Evolutionary conservation across 2,329 filamentous ascomycete genomes (phyloP).

Genomic region (Mycogone perniciosa): DNA sequence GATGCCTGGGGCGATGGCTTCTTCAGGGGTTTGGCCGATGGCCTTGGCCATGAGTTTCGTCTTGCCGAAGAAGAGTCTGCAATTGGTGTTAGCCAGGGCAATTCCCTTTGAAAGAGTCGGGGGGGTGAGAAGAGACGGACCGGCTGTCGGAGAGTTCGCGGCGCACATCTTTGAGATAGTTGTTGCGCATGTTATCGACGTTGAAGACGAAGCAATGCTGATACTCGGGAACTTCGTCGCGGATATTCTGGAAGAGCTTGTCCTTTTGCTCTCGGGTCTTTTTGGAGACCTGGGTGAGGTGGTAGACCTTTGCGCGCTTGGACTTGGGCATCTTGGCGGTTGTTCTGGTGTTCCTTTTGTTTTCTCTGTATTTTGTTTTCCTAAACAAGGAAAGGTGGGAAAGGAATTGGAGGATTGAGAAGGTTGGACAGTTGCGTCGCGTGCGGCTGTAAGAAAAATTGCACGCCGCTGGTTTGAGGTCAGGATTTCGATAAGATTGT

Average conservation of each 20-base stretch:
- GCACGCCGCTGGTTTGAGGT: not conserved
- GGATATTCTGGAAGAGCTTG: slow-evolving; percentile 81
- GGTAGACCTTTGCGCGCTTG: slow-evolving; percentile 82
- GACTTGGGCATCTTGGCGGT: slow-evolving; percentile 78
- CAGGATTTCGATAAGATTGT: slow-evolving; percentile 25
- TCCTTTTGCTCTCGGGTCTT: slow-evolving; percentile 90
- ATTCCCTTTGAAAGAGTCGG: not conserved
- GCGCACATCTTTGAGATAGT: slow-evolving; percentile 85
- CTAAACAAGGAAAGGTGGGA: not conserved
- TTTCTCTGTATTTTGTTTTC: slow-evolving; percentile 5
- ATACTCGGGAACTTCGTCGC: slow-evolving; percentile 77
- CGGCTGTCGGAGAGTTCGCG: slow-evolving; percentile 77
- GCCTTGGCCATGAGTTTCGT: slow-evolving; percentile 98
- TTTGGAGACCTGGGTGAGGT: slow-evolving; percentile 86
- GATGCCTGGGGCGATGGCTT: slow-evolving; percentile 75
- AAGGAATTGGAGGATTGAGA: slow-evolving; percentile 5
- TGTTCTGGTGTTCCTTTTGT: slow-evolving; percentile 11
- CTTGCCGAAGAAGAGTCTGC: slow-evolving; percentile 94
- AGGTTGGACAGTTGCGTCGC: not conserved
- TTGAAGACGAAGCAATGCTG: slow-evolving; percentile 89
- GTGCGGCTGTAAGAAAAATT: slow-evolving; percentile 4
- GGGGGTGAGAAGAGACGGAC: slow-evolving; percentile 40
- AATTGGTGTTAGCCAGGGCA: not conserved
- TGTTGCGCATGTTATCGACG: slow-evolving; percentile 98
- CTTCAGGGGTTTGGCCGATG: slow-evolving; percentile 70